phyloP scores from a whole-genome alignment of 1,284 basidiomycete species.

The Leccinum fallax region DNA sequence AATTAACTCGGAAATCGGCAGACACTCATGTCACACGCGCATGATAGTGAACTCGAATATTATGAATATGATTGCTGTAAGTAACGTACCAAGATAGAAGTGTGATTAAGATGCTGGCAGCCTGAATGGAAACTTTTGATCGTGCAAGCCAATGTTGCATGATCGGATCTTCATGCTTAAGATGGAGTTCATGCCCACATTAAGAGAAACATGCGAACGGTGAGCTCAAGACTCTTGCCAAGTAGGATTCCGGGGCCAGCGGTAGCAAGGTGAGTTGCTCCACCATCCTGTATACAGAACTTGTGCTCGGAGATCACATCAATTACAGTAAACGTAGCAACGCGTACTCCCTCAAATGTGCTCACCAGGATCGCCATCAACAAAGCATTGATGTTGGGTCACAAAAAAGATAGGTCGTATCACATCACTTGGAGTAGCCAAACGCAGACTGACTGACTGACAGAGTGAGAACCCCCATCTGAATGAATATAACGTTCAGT shows the following conservation, averaged over 20 bases:
- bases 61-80: too few relatives aligned
- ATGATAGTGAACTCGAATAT: too few relatives aligned
- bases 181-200: not conserved
- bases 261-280: constrained; percentile 1
- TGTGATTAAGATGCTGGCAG: too few relatives aligned
- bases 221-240: constrained; percentile 15
- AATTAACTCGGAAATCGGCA: too few relatives aligned
- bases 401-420: not conserved
- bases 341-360: not conserved
- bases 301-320: not conserved
- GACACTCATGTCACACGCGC: too few relatives aligned
- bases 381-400: constrained; percentile 15
- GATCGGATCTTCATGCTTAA: too few relatives aligned
- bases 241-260: constrained; percentile 13
- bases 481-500: constrained; percentile 21
- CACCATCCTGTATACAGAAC: constrained; percentile 17
- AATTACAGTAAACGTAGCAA: not conserved
- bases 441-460: constrained; percentile 3
- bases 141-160: too few relatives aligned
- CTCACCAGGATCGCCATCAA: constrained; percentile 19
- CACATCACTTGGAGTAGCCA: not conserved
- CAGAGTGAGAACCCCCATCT: constrained; percentile 30
- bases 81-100: too few relatives aligned
- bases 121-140: too few relatives aligned
- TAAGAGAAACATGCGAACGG: not conserved